Base-by-base conservation (phyloP, 768 basidiomycete genomes). In the Rhodotorula kratochvilovae region DNA sequence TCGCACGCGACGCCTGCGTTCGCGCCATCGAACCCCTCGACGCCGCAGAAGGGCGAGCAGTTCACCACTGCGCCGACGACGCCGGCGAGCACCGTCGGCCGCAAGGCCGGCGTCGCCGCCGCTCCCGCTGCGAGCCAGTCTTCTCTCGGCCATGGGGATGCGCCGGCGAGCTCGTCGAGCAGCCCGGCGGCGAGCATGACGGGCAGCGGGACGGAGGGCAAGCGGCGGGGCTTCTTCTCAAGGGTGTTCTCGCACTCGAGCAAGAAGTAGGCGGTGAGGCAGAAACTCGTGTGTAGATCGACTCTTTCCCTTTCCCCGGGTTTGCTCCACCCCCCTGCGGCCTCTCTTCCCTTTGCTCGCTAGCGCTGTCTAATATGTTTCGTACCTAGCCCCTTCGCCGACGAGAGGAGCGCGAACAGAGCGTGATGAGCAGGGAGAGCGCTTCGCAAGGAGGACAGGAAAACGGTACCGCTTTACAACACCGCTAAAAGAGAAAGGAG, bases 31-130 rank as follows among this genome's bases (percentile, higher is more conserved):
- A 59, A 16, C 21, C 64, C 50, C 29, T 43, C 42, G 39, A 63
- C 61, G 16, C 61, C 61, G 57, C 19, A 19, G 1, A 51, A 58
- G 65, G 16, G 25, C 31, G 63, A 56, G 29, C 16, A 39, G 35
- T 66, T 42, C 57, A 21, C 57, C 8, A 66, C 65, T 5, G 65
- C 65, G 16, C 65, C 65, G 46, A 50, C 57, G 17, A 66, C 65
- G 15, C 65, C 65, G 27, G 63, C 63, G 2, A 55, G 36, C 17
- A 56, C 63, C 2, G 3, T 64, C 31, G 63, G 63, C 12, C 55
- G 55, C 42, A n/a, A n/a, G n/a, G 29, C 39, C 39, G 13, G 8
- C 29, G 42, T 15, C 13, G 29, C 54, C 54, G 29, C n/a, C n/a
- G 10, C 27, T 10, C 27, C 25, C 57, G 57, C 35, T 12, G 25